Base-by-base conservation (phyloP, 208 protist species). In the Acanthamoeba healyi region DNA sequence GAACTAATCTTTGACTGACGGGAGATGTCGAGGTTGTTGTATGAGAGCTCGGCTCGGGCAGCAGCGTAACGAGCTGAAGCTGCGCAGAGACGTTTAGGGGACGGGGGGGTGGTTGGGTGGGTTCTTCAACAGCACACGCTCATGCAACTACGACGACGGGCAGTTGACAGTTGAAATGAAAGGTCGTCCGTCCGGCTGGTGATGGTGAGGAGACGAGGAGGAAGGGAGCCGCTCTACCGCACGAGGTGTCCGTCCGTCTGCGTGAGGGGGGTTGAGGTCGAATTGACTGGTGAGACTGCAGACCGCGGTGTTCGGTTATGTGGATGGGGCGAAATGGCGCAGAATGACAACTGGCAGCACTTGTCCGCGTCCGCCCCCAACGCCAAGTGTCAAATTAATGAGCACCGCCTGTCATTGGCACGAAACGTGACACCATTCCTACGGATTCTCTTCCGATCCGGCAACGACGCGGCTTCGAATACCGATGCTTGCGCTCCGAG, bases 151-250 rank as follows among this genome's bases (percentile, higher is more conserved):
- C 6, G 65, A 34, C 40, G 40, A 46, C 34, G 29, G 22, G 70
- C 32, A 17, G 40, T 46, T 79, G 70, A 79, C 70, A 79, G 70
- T 46, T 46, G 70, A 79, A 79, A 79, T 79, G 70, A 79, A 79
- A 34, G 40, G 26, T 38, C 14, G 29, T 3, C 54, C 22, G 0
- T 61, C 22, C 22, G 61, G 24, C 61, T 9, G n/a, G 61, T 67
- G 29, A 29, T 9, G 1, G 61, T 24, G 61, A 38, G 49, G 49
- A 19, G 61, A 36, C 15, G 29, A 67, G 29, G 61, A 67, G 61
- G 61, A 36, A 67, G 61, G 61, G n/a, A 19, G 29, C 29, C 7
- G 61, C 61, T 63, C 61, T 61, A 36, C 24, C 10, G 49, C 49
- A 19, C 49, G 15, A 54, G 49, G n/a, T n/a, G n/a, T n/a, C n/a